Percentiles rank a stretch among this genome's conserved stretches.
Conservation (phyloP, 805 yeast species). For the Clavispora asparagi region DNA sequence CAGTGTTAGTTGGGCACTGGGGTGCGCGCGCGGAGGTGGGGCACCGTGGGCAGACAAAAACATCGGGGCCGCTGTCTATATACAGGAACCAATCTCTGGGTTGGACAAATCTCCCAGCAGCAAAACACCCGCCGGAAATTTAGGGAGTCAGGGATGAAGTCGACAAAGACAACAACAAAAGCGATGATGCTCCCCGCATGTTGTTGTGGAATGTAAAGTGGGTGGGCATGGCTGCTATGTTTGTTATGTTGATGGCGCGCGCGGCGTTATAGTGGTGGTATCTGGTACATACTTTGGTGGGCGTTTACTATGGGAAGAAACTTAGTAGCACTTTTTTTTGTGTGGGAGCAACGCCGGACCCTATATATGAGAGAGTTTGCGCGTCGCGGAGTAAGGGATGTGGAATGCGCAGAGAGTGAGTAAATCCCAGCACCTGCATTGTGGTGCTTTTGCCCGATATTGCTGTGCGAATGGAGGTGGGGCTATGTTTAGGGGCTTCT, state of each 20-base stretch:
- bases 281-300: conserved; percentile 13
- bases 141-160: not conserved
- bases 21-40: not conserved
- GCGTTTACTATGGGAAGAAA: conserved; percentile 15
- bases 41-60: not conserved
- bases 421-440: conserved; percentile 9
- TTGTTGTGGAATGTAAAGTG: not conserved
- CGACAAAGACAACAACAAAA: not conserved
- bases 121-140: not conserved
- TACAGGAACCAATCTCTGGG: not conserved
- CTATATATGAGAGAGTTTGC: conserved; percentile 15
- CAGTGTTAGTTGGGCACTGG: not conserved
- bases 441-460: not conserved
- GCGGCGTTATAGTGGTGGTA: not conserved
- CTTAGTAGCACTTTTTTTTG: conserved; percentile 12
- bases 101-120: not conserved
- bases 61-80: not conserved
- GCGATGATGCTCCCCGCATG: not conserved
- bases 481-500: not conserved
- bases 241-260: conserved; percentile 2
- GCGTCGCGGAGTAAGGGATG: conserved; percentile 14
- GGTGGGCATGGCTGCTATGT: not conserved
- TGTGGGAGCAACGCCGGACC: conserved; percentile 15
- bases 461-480: not conserved
- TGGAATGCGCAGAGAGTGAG: conserved; percentile 14